Base-by-base conservation (phyloP, 441 rosid species). In the Populus hybrid region DNA sequence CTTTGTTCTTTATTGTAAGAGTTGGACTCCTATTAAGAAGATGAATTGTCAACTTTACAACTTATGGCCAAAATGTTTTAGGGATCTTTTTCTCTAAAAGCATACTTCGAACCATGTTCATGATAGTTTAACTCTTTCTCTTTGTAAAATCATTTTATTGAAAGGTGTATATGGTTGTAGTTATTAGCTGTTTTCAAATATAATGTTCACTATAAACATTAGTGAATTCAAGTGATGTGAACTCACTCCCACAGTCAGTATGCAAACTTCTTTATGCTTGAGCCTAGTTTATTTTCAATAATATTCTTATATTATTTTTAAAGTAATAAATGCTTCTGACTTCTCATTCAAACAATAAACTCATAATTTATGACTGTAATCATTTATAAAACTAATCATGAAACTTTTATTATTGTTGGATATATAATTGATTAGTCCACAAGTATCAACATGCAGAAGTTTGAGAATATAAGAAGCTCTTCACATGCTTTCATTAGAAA, bases 221-320 rank as follows among this genome's bases (percentile, higher is more conserved):
- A 53, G 2, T 1, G 7, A 53, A 53, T 53, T 53, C 42, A 38
- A 38, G 42, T 7, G 42, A 38, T 8, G 10, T 38, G 11, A 38
- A 38, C 42, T 1, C 21, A 53, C 61, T 19, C 6, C 7, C 21
- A 53, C 2, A 3, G 14, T 0, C 3, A 18, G 1, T 53, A 53
- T 6, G 3, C 0, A 53, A 19, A 53, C n/a, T 3, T 53, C 34
- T 53, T 53, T 53, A 5, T 18, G 1, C 7, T 5, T 0, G 14
- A 1, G 0, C 8, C 6, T 10, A 1, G 0, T 18, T 1, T 1
- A 5, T 53, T 53, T 18, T 53, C 2, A 16, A 16, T 0, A 4
- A 5, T 1, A 16, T 53, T 53, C 1, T 53, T 50, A 6, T 14
- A 53, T 16, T 53, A 0, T 53, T 6, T 53, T 53, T 0, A 53